Evolutionary conservation across 371 early-diverging fungal genomes (phyloP), one percentile per base, ranked within the genome.

Genomic region (Capillidium rhysosporum): DNA sequence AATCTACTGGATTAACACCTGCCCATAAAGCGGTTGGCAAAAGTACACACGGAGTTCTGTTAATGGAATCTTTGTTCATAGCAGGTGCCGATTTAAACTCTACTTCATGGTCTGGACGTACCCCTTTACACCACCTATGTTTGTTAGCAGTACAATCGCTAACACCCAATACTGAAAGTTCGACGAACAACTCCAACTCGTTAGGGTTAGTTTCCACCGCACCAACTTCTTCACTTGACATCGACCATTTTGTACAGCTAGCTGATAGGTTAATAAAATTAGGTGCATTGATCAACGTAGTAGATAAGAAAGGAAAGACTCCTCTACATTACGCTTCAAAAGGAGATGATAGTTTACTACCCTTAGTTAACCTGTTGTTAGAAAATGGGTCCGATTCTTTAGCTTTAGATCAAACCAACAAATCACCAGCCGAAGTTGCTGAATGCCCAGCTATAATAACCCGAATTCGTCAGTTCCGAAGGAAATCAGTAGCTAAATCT

Each of bases 41-140:
- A 8, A 69, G 77, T 18, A 79, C 77, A 0, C 53, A 79, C 12
- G 73, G 73, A 1, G 72, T 73, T 1, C 61, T 75, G 25, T 76
- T 70, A 0, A 69, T 82, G 34, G 65, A 68, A 40, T 65, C 79
- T 62, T 56, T 84, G 1, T 76, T 74, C 55, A 73, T 72, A 45
- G 70, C 76, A 4, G 82, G 82, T 2, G 77, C 75, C 0, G 76
- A 79, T 43, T 69, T 82, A 56, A 80, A 80, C 54, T 69, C 76
- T 0, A 72, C 75, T 47, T 77, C 77, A 1, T 67, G 69, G 20
- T 69, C 71, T 56, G 79, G 78, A 23, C 69, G 80, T 2, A 82
- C 78, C 9, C 75, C 76, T 0, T 58, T 78, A 7, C 78, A 78
- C 56, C 78, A 75, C 56, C 65, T 78, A 28, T 70, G 76, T 21